A percentile compares a stretch with the other conserved stretches of the same genome.
phyloP scores from a whole-genome alignment of 2,329 filamentous ascomycete genomes.

The Amesomyces nigricolor region DNA sequence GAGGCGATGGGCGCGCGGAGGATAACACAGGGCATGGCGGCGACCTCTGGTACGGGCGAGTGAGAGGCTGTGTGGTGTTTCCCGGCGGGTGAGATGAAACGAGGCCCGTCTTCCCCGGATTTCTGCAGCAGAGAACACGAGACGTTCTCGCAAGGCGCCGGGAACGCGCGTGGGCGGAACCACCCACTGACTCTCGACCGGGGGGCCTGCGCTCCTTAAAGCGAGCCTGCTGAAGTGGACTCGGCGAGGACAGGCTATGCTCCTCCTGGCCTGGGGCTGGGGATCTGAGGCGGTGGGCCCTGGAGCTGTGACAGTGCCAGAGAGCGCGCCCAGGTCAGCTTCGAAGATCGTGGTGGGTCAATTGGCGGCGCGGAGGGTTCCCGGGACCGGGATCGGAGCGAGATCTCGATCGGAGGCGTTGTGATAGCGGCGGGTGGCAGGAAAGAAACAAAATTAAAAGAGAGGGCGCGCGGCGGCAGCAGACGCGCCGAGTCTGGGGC shows the following conservation, averaged over 20 bases:
- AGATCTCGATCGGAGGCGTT: constrained; percentile 5
- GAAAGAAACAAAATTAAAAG: constrained; percentile 15
- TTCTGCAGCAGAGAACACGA: constrained; percentile 9
- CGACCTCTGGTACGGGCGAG: constrained; percentile 13
- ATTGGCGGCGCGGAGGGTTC: constrained; percentile 13
- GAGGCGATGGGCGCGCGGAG: constrained; percentile 19
- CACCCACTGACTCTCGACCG: constrained; percentile 13
- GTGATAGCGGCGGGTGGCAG: constrained; percentile 8
- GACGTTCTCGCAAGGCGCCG: constrained; percentile 11
- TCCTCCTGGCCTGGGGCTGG: constrained; percentile 6
- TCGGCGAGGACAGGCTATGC: constrained; percentile 8
- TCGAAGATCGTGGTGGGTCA: constrained; percentile 16
- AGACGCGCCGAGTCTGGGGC: constrained; percentile 14
- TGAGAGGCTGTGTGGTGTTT: constrained; percentile 4
- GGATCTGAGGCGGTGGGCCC: constrained; percentile 14
- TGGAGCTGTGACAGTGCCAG: constrained; percentile 12
- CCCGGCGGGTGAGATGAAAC: constrained; percentile 12
- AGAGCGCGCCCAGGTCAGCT: constrained; percentile 2
- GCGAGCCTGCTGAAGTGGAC: constrained; percentile 4
- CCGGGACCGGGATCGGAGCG: constrained; percentile 15
- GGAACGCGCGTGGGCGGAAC: constrained; percentile 2
- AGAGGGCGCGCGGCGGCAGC: constrained; percentile 15
- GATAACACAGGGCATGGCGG: constrained; percentile 27
- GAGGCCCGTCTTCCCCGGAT: constrained; percentile 8
- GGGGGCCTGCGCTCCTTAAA: constrained; percentile 17